Percentiles rank a stretch among this genome's conserved stretches.
Evolutionary conservation across 345 rosid genomes (phyloP).

Genomic region (Pelargonium nanum): DNA sequence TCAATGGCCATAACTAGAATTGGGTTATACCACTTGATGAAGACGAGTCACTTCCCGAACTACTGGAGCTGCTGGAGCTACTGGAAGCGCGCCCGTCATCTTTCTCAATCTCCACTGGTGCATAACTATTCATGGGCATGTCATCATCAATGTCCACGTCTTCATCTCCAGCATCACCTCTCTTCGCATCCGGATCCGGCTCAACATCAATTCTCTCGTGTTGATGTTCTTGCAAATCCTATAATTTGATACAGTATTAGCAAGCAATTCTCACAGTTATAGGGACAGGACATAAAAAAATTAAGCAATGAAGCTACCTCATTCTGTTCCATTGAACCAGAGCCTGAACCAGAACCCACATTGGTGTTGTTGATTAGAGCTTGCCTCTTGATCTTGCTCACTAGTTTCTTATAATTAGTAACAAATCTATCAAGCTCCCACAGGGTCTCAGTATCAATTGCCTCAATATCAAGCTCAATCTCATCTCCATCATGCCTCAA

Average conservation of each 20-base stretch:
- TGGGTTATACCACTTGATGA: slow-evolving; percentile 24
- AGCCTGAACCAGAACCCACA: too few relatives aligned
- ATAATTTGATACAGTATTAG: not conserved
- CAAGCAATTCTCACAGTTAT: not conserved
- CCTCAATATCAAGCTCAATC: slow-evolving; percentile 34
- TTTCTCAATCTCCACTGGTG: slow-evolving; percentile 41
- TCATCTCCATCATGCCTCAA: slow-evolving; percentile 26
- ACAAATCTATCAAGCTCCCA: slow-evolving; percentile 41
- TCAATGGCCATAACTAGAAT: not conserved
- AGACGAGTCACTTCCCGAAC: slow-evolving; percentile 19
- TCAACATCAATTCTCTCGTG: too few relatives aligned
- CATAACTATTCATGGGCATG: slow-evolving; percentile 22
- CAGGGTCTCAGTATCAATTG: slow-evolving; percentile 25
- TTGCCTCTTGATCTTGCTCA: slow-evolving; percentile 25
- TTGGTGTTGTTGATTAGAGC: slow-evolving; percentile 17
- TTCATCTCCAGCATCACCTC: slow-evolving; percentile 32
- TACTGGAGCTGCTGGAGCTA: not conserved
- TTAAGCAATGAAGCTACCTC: not conserved
- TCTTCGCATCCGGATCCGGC: too few relatives aligned
- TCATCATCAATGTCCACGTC: slow-evolving; percentile 50
- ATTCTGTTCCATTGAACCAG: not conserved
- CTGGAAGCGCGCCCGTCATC: slow-evolving; percentile 14
- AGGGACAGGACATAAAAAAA: not conserved
- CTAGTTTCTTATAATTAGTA: slow-evolving; percentile 19
- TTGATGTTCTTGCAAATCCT: not conserved